Conservation (phyloP, 1,284 basidiomycete genomes). For the Sparassis latifolia region DNA sequence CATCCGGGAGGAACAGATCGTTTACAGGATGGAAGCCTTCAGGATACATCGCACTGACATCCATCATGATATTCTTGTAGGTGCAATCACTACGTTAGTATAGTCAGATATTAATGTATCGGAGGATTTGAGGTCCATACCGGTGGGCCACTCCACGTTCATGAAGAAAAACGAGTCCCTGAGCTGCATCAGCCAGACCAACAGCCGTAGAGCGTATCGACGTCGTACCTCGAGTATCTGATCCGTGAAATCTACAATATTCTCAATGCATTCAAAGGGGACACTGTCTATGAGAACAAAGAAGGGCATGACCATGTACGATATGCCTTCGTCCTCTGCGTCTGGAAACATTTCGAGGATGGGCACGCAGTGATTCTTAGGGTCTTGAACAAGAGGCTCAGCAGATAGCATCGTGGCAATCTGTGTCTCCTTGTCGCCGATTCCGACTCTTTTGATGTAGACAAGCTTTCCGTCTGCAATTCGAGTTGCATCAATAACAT, state of each 20-base stretch:
- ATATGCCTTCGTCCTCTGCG: conserved; percentile 5
- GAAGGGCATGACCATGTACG: conserved; percentile 17
- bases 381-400: conserved; percentile 10
- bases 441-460: neutral
- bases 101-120: neutral
- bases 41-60: conserved; percentile 21
- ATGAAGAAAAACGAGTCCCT: conserved; percentile 8
- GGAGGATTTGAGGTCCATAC: neutral
- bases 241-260: conserved; percentile 18
- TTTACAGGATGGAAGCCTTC: conserved; percentile 23
- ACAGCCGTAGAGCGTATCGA: neutral
- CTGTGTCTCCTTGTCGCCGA: conserved; percentile 5
- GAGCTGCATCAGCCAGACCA: neutral
- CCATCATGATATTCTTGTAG: conserved; percentile 31
- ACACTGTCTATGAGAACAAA: conserved; percentile 15
- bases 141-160: conserved; percentile 3
- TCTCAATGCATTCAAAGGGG: conserved; percentile 14
- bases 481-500: neutral
- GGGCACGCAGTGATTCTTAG: conserved; percentile 20
- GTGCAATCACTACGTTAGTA: conserved; percentile 29
- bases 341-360: conserved; percentile 14
- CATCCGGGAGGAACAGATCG: conserved; percentile 8
- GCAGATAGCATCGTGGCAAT: conserved; percentile 13
- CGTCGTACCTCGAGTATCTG: neutral
- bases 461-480: neutral